Evolutionary conservation across 2,329 filamentous ascomycete species (phyloP), one percentile per base, ranked within the genome.

Genomic region (Beauveria brongniartii): DNA sequence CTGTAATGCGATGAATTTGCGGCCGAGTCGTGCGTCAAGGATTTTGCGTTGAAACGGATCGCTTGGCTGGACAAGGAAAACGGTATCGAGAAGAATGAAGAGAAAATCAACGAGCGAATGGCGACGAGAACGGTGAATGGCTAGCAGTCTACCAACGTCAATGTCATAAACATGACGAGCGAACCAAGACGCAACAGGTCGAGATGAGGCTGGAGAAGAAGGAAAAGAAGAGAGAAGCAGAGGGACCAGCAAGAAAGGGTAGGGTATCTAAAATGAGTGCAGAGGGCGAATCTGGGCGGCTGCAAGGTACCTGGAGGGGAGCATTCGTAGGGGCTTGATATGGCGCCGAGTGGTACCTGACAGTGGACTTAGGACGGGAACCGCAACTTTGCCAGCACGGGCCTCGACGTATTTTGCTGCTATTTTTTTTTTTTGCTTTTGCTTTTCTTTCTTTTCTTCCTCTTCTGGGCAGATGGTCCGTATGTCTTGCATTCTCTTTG

Each of bases 111-210:
- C 26, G 61, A 64, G 60, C 61, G 61, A 60, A 60, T 60, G 56
- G 47, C 43, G 34, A 52, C 59, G 34, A 56, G 34, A 44, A 5
- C 26, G 34, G 26, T 20, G 22, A 18, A 56, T 46, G 34, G 46
- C 37, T 48, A 55, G 44, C 53, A 55, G 47, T 43, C 28, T 28
- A 61, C 53, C 46, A 46, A 50, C 55, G 51, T 58, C 52, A 56
- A 69, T 68, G 66, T 66, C 67, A 70, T 70, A 67, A 63, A 65
- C 62, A 55, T 44, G 64, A 67, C 63, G 61, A 65, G 61, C 64
- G 63, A 57, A 55, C 56, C 60, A 55, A 52, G 65, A 58, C 51
- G 57, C 46, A 44, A 41, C 56, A 57, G 61, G 57, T 59, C 61
- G 28, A 52, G 24, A 50, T 60, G 61, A 60, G 56, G 62, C 56